Evolutionary conservation across 108 stramenopile species (phyloP).

Genomic region (Skeletonema potamos): DNA sequence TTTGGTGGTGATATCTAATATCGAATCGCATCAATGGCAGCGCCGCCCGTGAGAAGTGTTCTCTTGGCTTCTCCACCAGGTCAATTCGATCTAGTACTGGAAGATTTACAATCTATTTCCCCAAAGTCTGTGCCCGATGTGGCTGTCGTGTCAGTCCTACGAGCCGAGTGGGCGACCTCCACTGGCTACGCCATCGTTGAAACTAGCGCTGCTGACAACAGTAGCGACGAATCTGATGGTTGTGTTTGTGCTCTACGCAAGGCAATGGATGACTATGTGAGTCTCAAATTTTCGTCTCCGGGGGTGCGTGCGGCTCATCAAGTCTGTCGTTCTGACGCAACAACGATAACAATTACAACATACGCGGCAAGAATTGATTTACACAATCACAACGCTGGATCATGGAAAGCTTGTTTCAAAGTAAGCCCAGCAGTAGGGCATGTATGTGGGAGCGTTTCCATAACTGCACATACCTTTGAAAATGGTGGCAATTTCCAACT

Average conservation of each 20-base stretch:
- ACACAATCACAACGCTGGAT: conserved; percentile 49
- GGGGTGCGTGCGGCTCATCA: conserved; percentile 25
- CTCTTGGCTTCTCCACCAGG: conserved; percentile 57
- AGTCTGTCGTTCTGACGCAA: no score
- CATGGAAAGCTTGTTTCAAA: conserved; percentile 53
- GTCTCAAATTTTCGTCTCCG: conserved; percentile 13
- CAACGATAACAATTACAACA: conserved; percentile 24
- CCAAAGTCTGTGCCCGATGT: conserved; percentile 9
- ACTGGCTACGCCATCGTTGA: conserved; percentile 16
- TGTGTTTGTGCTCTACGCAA: conserved; percentile 6
- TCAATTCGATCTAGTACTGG: conserved; percentile 53
- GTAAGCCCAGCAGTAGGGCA: conserved; percentile 10
- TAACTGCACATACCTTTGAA: conserved; percentile 58
- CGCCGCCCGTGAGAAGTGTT: conserved; percentile 9
- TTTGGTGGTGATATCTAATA: no score
- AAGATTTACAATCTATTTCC: conserved; percentile 26
- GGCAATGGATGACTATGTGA: conserved; percentile 26
- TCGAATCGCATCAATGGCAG: background rate
- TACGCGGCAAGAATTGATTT: conserved; percentile 60
- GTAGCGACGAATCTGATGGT: background rate
- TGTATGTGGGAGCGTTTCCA: conserved; percentile 32
- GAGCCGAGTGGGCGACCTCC: conserved; percentile 24
- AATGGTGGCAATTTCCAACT: conserved; percentile 63
- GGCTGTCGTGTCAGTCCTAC: conserved; percentile 6
- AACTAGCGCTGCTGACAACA: background rate